These are phyloP conservation scores for Leccinum truebloodii DNA, from an alignment of 768 basidiomycete genomes.

Conservation along the genomic window DNA sequence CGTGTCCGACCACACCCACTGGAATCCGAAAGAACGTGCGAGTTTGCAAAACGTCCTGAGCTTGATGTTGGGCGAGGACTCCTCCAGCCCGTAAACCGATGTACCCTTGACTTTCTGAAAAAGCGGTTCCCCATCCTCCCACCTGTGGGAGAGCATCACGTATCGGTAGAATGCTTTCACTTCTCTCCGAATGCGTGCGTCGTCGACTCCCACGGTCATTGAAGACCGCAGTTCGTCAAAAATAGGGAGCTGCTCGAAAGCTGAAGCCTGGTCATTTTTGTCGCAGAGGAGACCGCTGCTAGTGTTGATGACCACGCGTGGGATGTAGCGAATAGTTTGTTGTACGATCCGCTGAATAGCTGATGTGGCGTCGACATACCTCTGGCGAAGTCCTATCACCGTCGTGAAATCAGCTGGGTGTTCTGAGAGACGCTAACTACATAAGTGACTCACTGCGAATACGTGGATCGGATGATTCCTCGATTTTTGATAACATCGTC, in stretches of 20 bases:
- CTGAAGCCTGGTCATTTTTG: background rate
- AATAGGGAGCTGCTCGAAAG: background rate
- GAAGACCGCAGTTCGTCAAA: background rate
- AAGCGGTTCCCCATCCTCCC: background rate
- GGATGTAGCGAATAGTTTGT: background rate
- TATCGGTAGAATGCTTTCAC: background rate
- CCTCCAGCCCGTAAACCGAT: background rate
- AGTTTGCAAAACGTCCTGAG: background rate
- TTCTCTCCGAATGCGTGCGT: background rate
- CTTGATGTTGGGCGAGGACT: background rate
- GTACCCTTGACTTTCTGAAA: background rate
- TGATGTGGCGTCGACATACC: background rate
- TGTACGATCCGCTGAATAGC: background rate
- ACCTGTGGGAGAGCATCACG: background rate
- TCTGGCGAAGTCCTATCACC: background rate
- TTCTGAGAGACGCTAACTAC: background rate
- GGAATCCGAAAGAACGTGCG: background rate
- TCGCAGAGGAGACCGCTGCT: background rate
- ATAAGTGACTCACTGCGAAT: background rate
- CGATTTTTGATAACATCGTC: background rate
- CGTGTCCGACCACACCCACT: conserved; percentile 1
- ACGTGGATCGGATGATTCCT: background rate
- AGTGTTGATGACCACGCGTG: background rate
- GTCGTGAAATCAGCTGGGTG: background rate
- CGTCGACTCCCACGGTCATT: background rate